A percentile compares a stretch with the other conserved stretches of the same genome.
These are phyloP conservation scores for Epichloe elymi DNA, from an alignment of 2,329 filamentous ascomycete species.

Conservation along the genomic window DNA sequence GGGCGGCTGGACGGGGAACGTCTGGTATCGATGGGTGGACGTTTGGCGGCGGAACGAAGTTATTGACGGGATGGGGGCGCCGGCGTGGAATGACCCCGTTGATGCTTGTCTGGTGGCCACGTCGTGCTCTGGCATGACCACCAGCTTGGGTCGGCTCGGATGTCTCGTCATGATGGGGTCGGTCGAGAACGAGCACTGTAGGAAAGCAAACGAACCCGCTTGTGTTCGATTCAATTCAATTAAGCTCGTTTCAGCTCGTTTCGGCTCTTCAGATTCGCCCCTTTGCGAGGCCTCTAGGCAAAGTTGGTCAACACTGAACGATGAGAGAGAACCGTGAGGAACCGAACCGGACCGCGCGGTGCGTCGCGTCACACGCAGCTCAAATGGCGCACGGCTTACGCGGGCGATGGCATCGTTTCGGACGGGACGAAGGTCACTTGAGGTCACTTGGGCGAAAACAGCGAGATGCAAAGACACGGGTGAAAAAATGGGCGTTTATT, in stretches of 20 bases:
- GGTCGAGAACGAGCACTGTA: background rate
- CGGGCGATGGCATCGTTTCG: background rate
- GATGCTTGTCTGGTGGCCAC: conserved; percentile 16
- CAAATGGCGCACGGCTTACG: background rate
- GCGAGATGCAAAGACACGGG: background rate
- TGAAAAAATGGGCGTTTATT: too few relatives aligned
- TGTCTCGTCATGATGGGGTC: conserved; percentile 4
- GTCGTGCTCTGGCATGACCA: background rate
- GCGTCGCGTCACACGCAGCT: background rate
- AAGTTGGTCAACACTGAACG: background rate
- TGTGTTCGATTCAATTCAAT: too few relatives aligned
- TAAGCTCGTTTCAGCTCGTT: too few relatives aligned
- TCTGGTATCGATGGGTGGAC: conserved; percentile 56
- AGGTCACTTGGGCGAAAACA: background rate
- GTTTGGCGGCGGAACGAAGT: conserved; percentile 22
- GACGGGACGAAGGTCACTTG: background rate
- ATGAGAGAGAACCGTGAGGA: background rate
- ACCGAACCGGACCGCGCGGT: background rate
- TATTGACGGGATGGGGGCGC: conserved; percentile 32
- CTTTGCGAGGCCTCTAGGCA: too few relatives aligned
- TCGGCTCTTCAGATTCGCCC: too few relatives aligned
- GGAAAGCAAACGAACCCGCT: too few relatives aligned
- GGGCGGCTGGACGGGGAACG: conserved; percentile 65
- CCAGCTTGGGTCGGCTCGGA: conserved; percentile 3
- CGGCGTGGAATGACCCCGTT: conserved; percentile 38